Percentiles rank a stretch among this genome's conserved stretches.
These are phyloP conservation scores for Boletus eberwhitei DNA, from an alignment of 768 basidiomycete genomes.

Conservation along the genomic window DNA sequence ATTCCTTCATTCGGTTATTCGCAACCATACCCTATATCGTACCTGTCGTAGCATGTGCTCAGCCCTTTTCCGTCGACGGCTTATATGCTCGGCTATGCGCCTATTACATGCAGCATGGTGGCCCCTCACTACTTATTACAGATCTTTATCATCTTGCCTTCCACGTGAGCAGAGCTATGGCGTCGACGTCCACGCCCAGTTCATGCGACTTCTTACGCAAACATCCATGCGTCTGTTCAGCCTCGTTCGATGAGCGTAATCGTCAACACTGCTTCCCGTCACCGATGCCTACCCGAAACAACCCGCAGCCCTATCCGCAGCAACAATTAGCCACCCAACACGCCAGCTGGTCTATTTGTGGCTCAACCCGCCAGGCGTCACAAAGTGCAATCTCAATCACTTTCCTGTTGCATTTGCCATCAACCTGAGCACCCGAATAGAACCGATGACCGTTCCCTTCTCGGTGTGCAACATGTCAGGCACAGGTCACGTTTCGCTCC, in stretches of 20 bases:
- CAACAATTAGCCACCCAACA: neutral
- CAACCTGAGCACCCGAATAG: neutral
- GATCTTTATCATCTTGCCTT: neutral
- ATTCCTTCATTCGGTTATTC: neutral
- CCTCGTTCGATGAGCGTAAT: neutral
- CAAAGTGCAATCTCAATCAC: neutral
- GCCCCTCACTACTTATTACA: neutral
- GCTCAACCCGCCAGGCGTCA: neutral
- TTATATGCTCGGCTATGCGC: neutral
- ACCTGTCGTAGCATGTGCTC: constrained; percentile 8
- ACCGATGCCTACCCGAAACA: neutral
- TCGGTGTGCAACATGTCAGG: neutral
- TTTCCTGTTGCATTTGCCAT: neutral
- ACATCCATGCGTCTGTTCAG: too few relatives aligned
- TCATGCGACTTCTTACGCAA: neutral
- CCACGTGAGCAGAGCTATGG: neutral
- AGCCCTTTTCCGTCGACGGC: neutral
- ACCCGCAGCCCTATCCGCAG: neutral
- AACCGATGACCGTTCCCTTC: neutral
- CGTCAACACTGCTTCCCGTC: neutral
- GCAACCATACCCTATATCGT: neutral
- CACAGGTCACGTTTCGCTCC: neutral
- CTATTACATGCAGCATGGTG: neutral
- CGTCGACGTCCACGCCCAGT: too few relatives aligned
- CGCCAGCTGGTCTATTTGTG: neutral